Conservation (phyloP, 495 filamentous ascomycete species). For the Echria macrotheca region DNA sequence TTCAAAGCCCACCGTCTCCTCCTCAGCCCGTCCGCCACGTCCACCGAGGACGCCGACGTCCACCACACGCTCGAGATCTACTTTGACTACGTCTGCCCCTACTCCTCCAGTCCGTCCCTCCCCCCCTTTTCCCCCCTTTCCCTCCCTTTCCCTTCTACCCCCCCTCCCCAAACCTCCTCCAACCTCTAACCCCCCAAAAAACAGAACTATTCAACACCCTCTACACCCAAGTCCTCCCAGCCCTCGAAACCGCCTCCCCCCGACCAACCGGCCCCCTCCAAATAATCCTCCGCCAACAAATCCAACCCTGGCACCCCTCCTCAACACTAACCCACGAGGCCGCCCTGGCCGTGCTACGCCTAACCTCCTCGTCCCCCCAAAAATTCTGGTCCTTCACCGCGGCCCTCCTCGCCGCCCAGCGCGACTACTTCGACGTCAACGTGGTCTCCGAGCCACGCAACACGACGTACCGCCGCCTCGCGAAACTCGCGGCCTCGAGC, state of each 20-base stretch:
- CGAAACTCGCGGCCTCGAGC: slow-evolving; percentile 54
- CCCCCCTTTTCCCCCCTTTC: slow-evolving; percentile 40
- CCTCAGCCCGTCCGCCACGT: slow-evolving; percentile 26
- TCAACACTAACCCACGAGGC: slow-evolving; percentile 87
- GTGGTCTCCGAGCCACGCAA: slow-evolving; percentile 80
- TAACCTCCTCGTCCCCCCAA: slow-evolving; percentile 58
- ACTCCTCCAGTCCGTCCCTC: slow-evolving; percentile 34
- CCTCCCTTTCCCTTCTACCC: slow-evolving; percentile 35
- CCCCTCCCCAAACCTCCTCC: slow-evolving; percentile 18
- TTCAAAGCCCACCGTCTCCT: slow-evolving; percentile 65
- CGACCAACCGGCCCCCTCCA: slow-evolving; percentile 54
- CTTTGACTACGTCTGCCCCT: slow-evolving; percentile 83
- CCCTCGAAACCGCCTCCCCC: slow-evolving; percentile 34
- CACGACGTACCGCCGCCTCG: slow-evolving; percentile 72
- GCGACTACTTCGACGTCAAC: slow-evolving; percentile 72
- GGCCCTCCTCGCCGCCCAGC: slow-evolving; percentile 64
- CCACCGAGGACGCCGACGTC: slow-evolving; percentile 34
- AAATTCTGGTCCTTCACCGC: slow-evolving; percentile 75
- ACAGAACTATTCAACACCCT: slow-evolving; percentile 58
- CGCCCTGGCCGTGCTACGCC: slow-evolving; percentile 64
- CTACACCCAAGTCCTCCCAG: slow-evolving; percentile 49
- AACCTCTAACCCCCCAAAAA: background rate
- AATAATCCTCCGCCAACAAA: slow-evolving; percentile 80
- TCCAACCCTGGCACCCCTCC: slow-evolving; percentile 94
- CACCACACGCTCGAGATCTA: slow-evolving; percentile 76